Evolutionary conservation across 2,329 filamentous ascomycete genomes (phyloP).

Genomic region (Cytospora paraplurivora): DNA sequence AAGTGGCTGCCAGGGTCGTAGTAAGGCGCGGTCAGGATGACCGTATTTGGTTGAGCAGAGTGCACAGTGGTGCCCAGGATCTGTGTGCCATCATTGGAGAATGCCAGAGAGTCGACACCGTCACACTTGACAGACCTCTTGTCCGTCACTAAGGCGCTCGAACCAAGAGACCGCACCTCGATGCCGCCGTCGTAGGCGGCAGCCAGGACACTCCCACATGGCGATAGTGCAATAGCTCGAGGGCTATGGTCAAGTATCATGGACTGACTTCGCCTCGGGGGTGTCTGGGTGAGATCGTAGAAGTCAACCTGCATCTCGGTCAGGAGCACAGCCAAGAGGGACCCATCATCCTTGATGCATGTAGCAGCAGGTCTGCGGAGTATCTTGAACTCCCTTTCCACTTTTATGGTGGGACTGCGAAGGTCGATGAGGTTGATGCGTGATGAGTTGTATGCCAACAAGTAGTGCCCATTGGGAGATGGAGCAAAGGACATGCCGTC

Average conservation of each 20-base stretch:
- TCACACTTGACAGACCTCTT: slow-evolving; percentile 78
- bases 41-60: slow-evolving; percentile 66
- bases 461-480: slow-evolving; percentile 71
- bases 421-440: slow-evolving; percentile 79
- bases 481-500: slow-evolving; percentile 85
- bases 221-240: slow-evolving; percentile 76
- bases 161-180: slow-evolving; percentile 76
- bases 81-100: slow-evolving; percentile 77
- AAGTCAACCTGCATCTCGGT: slow-evolving; percentile 83
- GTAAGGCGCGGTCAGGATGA: slow-evolving; percentile 78
- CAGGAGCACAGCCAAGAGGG: slow-evolving; percentile 75
- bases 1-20: slow-evolving; percentile 71
- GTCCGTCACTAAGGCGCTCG: slow-evolving; percentile 64
- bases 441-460: slow-evolving; percentile 83
- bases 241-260: slow-evolving; percentile 79
- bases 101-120: slow-evolving; percentile 71
- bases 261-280: slow-evolving; percentile 71
- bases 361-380: slow-evolving; percentile 73
- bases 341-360: slow-evolving; percentile 78
- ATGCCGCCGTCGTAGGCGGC: slow-evolving; percentile 88
- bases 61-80: slow-evolving; percentile 74
- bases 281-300: slow-evolving; percentile 69
- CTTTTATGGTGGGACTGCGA: slow-evolving; percentile 57
- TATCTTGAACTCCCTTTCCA: slow-evolving; percentile 79
- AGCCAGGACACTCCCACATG: slow-evolving; percentile 78